These are phyloP conservation scores for Jasminum sambac DNA, from an alignment of 257 asterid genomes.

Conservation along the genomic window DNA sequence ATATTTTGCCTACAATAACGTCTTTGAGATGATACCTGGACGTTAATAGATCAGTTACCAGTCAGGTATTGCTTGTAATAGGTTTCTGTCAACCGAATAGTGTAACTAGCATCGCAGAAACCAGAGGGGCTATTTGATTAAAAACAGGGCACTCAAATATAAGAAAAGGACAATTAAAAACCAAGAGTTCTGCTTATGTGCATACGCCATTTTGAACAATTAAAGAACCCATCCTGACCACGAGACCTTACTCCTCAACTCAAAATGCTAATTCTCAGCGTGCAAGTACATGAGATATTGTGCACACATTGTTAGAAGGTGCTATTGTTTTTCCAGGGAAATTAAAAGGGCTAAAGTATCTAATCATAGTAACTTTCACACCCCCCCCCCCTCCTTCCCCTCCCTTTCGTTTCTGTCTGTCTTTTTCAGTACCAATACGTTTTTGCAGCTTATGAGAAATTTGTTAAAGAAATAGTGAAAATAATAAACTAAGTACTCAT, in stretches of 20 bases:
- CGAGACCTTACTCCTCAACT: not conserved
- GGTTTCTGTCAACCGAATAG: constrained; percentile 2
- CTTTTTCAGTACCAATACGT: not conserved
- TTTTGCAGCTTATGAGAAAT: not conserved
- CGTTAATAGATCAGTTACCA: constrained; percentile 32
- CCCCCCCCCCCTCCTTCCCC: no score
- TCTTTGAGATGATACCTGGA: constrained; percentile 97
- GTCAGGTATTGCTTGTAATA: constrained; percentile 14
- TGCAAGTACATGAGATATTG: not conserved
- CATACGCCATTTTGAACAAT: not conserved
- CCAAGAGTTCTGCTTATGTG: not conserved
- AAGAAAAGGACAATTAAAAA: not conserved
- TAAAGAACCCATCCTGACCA: not conserved
- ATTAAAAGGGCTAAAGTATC: not conserved
- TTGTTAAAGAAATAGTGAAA: not conserved
- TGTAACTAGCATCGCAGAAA: constrained; percentile 1
- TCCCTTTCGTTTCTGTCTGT: no score
- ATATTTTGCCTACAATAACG: constrained; percentile 89
- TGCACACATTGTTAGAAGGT: not conserved
- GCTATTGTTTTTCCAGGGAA: not conserved
- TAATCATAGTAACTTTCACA: no score
- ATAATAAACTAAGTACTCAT: not conserved
- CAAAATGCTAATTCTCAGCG: not conserved
- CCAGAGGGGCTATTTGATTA: constrained; percentile 2
- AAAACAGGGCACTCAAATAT: not conserved